Percentiles rank a stretch among this genome's conserved stretches.
phyloP scores from a whole-genome alignment of 345 rosid species.

The Eutrema heterophyllum region DNA sequence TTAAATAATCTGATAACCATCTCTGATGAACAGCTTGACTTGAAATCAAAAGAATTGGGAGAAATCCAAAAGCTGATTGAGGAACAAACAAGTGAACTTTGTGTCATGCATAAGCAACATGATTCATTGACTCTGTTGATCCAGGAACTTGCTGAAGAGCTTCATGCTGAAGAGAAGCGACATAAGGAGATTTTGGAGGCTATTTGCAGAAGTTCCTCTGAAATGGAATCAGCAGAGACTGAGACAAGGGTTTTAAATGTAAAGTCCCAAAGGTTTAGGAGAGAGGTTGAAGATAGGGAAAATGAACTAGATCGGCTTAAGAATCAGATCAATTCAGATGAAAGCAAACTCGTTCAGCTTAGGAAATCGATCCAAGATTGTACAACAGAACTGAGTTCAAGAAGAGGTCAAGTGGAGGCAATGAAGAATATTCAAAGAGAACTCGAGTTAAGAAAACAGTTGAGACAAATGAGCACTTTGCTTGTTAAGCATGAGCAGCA shows the following conservation, averaged over 20 bases:
- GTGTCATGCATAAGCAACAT: not conserved
- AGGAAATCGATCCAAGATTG: too few species aligned
- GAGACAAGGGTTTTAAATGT: not conserved
- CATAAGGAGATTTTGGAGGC: slow-evolving; percentile 4
- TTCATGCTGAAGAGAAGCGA: not conserved
- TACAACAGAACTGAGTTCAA: too few species aligned
- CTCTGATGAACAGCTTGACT: not conserved
- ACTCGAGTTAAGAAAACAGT: not conserved
- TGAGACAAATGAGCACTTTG: slow-evolving; percentile 1
- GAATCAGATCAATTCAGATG: too few species aligned
- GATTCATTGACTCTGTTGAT: not conserved
- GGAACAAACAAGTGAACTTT: not conserved
- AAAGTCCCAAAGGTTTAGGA: not conserved
- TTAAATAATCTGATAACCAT: not conserved
- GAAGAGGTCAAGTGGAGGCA: too few species aligned
- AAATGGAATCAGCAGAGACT: slow-evolving; percentile 9
- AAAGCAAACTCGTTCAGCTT: not conserved
- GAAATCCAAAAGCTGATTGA: slow-evolving; percentile 4
- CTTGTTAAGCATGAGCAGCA: not conserved
- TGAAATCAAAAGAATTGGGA: slow-evolving; percentile 1
- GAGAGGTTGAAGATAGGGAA: too few species aligned
- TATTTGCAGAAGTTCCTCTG: slow-evolving; percentile 7
- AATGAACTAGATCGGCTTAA: too few species aligned
- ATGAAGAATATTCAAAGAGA: not conserved
- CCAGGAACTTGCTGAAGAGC: not conserved